Percentiles rank a stretch among this genome's conserved stretches.
Conservation (phyloP, 2,329 filamentous ascomycete species). For the Sclerotinia nivalis region DNA sequence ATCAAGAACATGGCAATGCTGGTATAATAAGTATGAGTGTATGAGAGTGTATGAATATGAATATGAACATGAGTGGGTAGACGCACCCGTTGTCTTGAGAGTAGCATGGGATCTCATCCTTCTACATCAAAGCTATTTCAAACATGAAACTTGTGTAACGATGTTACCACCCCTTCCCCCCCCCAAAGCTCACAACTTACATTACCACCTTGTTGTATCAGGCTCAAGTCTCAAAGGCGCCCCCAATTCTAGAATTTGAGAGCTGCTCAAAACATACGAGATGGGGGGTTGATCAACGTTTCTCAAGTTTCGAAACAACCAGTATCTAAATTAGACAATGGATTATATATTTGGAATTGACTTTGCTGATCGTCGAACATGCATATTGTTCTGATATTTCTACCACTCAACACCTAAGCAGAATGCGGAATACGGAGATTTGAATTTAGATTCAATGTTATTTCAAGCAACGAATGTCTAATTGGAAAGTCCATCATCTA, state of each 20-base stretch:
- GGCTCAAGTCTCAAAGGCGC: neutral
- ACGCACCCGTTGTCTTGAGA: neutral
- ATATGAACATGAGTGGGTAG: neutral
- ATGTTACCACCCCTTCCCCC: neutral
- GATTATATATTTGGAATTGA: neutral
- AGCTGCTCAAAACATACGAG: neutral
- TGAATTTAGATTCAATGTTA: neutral
- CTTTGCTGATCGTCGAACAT: too few relatives aligned
- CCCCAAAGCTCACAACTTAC: neutral
- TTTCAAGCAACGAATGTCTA: neutral
- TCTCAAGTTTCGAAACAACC: neutral
- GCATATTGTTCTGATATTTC: neutral
- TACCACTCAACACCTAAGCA: neutral
- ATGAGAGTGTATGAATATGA: neutral
- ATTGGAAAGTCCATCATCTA: neutral
- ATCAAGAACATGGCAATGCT: slow-evolving; percentile 1
- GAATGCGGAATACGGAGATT: neutral
- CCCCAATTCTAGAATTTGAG: neutral
- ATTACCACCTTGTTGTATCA: slow-evolving; percentile 4
- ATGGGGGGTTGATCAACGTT: neutral
- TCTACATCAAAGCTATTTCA: neutral
- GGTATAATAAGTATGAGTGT: slow-evolving; percentile 5
- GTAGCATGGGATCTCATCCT: slow-evolving; percentile 6
- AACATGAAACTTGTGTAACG: slow-evolving; percentile 9
- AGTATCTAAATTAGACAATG: neutral